Evolutionary conservation across 2,329 filamentous ascomycete genomes (phyloP), one percentile per base, ranked within the genome.

Genomic region (Colletotrichum horii): DNA sequence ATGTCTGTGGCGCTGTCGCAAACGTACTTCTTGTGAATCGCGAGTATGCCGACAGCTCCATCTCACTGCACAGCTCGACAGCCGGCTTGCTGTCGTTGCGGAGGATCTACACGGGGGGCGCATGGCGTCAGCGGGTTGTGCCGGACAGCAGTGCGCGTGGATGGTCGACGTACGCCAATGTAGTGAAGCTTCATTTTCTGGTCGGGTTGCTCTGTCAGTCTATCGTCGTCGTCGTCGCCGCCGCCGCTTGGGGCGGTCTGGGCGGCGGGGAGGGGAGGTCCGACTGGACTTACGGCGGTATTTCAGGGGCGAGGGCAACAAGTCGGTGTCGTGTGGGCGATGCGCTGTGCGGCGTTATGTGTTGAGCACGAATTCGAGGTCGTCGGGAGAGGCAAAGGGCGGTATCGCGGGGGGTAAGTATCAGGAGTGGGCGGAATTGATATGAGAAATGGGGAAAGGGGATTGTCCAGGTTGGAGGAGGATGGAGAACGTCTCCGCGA

Each of bases 141-240:
- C 38, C 24, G n/a, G 60, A 48, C 30, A 72, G 34, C 66, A 26
- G 26, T 58, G 61, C 65, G 64, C 58, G 32, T 34, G 43, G 26
- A 15, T 7, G 26, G 12, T 60, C 56, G 16, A 77, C 93, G 78
- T 93, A 97, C 95, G 81, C 95, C 95, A 83, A 97, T 95, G 86
- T 97, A 97, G 85, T 94, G 90, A 85, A 97, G 88, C 92, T 96
- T 96, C 95, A 96, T 96, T 83, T 81, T 93, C 70, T 74, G 48
- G n/a, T 60, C 22, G 16, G 55, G 30, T 14, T 65, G 30, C 15
- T 9, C 30, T 24, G 70, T 76, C 48, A 76, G 74, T 65, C 26
- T 61, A 22, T 38, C 32, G 62, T 43, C 55, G 48, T 52, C 55
- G 24, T 64, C 30, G 30, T 43, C 28, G 28, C 28, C 28, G 28